phyloP scores from a whole-genome alignment of 2,329 filamentous ascomycete species.

The Fusarium tanahbumbuense region DNA sequence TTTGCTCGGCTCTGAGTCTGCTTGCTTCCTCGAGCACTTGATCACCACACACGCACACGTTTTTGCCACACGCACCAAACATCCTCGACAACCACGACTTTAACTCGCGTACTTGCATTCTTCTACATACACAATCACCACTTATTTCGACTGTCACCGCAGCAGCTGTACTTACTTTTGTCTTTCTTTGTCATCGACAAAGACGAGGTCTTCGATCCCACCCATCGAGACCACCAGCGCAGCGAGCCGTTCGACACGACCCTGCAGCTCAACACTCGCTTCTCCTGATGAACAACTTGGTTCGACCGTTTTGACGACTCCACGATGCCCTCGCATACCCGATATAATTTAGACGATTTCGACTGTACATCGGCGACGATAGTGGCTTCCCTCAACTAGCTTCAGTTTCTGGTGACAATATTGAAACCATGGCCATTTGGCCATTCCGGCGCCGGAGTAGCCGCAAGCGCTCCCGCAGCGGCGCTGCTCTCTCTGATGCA shows the following conservation, averaged over 20 bases:
- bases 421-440: constrained; percentile 78
- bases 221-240: constrained; percentile 35
- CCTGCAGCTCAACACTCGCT: constrained; percentile 35
- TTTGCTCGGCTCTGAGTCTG: not conserved
- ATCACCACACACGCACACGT: constrained; percentile 41
- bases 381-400: constrained; percentile 41
- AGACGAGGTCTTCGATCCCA: constrained; percentile 29
- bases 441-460: constrained; percentile 81
- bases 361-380: constrained; percentile 41
- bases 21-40: constrained; percentile 34
- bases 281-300: constrained; percentile 43
- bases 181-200: constrained; percentile 27
- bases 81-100: constrained; percentile 36
- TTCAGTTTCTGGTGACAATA: constrained; percentile 35
- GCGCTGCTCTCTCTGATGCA: constrained; percentile 66
- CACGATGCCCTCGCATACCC: constrained; percentile 48
- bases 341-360: constrained; percentile 41
- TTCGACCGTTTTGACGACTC: constrained; percentile 42
- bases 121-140: constrained; percentile 41
- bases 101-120: constrained; percentile 43
- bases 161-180: constrained; percentile 30
- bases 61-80: constrained; percentile 46
- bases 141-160: constrained; percentile 35
- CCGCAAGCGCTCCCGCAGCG: constrained; percentile 66
- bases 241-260: constrained; percentile 42